Evolutionary conservation across 176 grass and related monocot species (phyloP).

Genomic region (Triticum monococcum): DNA sequence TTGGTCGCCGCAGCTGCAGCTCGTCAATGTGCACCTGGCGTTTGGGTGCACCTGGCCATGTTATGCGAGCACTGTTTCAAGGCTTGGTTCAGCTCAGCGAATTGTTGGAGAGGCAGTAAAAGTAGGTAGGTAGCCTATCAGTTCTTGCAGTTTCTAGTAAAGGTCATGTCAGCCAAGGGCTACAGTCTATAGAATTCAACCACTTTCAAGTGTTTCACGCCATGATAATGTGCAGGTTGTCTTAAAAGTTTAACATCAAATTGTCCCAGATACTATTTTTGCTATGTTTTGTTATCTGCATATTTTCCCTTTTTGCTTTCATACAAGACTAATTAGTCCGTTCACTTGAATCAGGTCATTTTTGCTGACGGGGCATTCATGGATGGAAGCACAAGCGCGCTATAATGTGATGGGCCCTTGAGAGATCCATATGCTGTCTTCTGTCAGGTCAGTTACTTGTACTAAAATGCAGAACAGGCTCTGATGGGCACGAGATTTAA

Average conservation of each 20-base stretch:
- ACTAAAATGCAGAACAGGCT: not conserved
- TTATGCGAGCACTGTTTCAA: slow-evolving; percentile 80
- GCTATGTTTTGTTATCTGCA: not conserved
- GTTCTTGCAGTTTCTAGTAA: slow-evolving; percentile 48
- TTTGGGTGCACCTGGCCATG: slow-evolving; percentile 73
- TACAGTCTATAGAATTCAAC: slow-evolving; percentile 63
- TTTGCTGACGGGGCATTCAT: slow-evolving; percentile 44
- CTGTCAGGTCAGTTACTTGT: slow-evolving; percentile 62
- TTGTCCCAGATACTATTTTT: not conserved
- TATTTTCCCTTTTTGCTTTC: not conserved
- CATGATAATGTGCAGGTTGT: slow-evolving; percentile 82
- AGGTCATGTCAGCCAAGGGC: no score
- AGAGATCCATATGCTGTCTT: slow-evolving; percentile 91
- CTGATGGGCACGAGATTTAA: not conserved
- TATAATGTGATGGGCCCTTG: slow-evolving; percentile 90
- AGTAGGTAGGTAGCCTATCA: slow-evolving; percentile 30
- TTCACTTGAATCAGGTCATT: slow-evolving; percentile 57
- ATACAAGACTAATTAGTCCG: not conserved
- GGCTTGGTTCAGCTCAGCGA: slow-evolving; percentile 77
- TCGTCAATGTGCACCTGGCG: not conserved
- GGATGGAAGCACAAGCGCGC: slow-evolving; percentile 86
- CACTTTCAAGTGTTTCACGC: slow-evolving; percentile 39
- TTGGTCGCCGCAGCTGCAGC: no score
- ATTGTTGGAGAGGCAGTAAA: slow-evolving; percentile 92
- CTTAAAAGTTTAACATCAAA: not conserved